Base-by-base conservation (phyloP, 495 filamentous ascomycete genomes). In the Aspergillus egyptiacus region DNA sequence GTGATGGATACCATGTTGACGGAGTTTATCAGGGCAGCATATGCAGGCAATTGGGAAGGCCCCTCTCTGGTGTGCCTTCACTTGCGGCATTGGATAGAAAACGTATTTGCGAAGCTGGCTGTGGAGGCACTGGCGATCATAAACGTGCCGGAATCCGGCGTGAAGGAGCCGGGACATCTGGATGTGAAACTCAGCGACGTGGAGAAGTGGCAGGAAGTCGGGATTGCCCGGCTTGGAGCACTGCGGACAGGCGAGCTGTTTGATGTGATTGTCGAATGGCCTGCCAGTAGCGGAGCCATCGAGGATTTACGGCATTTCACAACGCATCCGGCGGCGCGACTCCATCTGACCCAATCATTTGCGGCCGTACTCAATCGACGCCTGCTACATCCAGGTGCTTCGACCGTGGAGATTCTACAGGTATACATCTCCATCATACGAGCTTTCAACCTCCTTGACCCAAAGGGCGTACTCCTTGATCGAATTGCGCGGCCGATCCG, bases 391-490 rank as follows among this genome's bases (percentile, higher is more conserved):
- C 85, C 93, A 0, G 94, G 89, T 4, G 82, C 88, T 28, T 90
- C 89, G 31, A 99, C 93, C 0, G 78, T 87, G 2, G 81, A 94
- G 51, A 95, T 99, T 17, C 67, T 99, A 23, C 84, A 84, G 46
- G 77, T 89, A 5, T 99, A 99, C 63, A 94, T 96, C 42, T 85
- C 84, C 13, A 85, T 96, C 53, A 97, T 99, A 47, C 82, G 86
- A 36, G 85, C 87, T 0, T 94, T 99, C 55, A 85, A 86, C 54
- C 68, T 84, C n/a, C 72, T 99, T 10, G 93, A 99, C 58, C 83
- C 89, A 4, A 91, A 89, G 48, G 90, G 91, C 14, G 93, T 97
- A 3, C 77, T 97, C 5, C 73, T 99, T 7, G 86, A 91, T 60
- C 82, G 90, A 6, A 84, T 96, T 33, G 87, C 90, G 13, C 78